These are phyloP conservation scores for Extremus antarcticus DNA, from an alignment of 495 filamentous ascomycete species.

Conservation along the genomic window DNA sequence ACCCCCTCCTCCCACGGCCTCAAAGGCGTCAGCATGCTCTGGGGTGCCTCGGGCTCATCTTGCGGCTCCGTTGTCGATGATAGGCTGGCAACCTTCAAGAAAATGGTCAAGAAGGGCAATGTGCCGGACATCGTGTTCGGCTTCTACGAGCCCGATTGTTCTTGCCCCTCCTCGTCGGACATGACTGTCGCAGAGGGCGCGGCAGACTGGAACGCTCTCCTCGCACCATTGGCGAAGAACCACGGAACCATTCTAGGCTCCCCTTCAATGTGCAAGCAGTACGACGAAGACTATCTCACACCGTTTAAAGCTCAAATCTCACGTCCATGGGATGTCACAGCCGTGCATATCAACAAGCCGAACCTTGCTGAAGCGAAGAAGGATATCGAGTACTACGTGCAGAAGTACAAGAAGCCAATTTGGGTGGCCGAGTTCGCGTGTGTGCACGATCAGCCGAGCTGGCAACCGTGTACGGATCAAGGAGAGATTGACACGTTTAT, in stretches of 20 bases:
- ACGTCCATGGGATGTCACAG: conserved; percentile 22
- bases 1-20: conserved; percentile 10
- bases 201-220: conserved; percentile 17
- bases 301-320: conserved; percentile 16
- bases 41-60: conserved; percentile 7
- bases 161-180: conserved; percentile 17
- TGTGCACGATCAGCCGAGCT: conserved; percentile 19
- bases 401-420: conserved; percentile 22
- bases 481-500: conserved; percentile 20
- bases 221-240: conserved; percentile 14
- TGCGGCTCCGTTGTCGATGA: conserved; percentile 8
- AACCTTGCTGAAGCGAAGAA: conserved; percentile 16
- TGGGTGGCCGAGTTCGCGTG: conserved; percentile 27
- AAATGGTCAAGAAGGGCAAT: conserved; percentile 7
- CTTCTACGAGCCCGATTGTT: conserved; percentile 27
- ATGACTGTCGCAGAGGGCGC: conserved; percentile 18
- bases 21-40: conserved; percentile 17
- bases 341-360: conserved; percentile 25
- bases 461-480: conserved; percentile 14
- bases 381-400: conserved; percentile 22
- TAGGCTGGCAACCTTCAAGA: conserved; percentile 17
- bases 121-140: conserved; percentile 24
- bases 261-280: conserved; percentile 22
- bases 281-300: conserved; percentile 22
- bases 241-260: conserved; percentile 18